Percentiles rank a stretch among this genome's conserved stretches.
Conservation (phyloP, 257 asterid species). For the Avicennia marina region DNA sequence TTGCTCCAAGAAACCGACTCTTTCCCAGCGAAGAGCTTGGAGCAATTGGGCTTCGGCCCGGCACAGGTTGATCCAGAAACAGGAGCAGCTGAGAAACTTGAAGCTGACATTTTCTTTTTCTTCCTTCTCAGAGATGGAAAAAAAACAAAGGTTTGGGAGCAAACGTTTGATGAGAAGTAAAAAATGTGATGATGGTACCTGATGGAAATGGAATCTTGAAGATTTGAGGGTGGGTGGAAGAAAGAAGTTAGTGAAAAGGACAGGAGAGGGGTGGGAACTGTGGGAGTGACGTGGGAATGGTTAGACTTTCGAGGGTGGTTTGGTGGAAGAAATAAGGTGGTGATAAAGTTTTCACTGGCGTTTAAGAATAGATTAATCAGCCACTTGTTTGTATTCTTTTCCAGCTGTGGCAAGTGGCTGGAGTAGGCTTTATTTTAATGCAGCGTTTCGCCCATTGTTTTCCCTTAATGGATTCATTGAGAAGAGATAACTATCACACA, state of each 20-base stretch:
- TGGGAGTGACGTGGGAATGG: too few relatives aligned
- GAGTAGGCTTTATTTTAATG: too few relatives aligned
- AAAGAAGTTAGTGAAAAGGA: slow-evolving; percentile 17
- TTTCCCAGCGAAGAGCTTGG: slow-evolving; percentile 17
- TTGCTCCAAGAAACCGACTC: slow-evolving; percentile 27
- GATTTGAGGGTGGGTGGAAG: not conserved
- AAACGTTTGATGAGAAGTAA: not conserved
- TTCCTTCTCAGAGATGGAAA: too few relatives aligned
- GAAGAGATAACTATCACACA: too few relatives aligned
- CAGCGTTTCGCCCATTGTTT: too few relatives aligned
- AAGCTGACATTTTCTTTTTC: slow-evolving; percentile 25
- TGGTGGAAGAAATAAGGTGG: slow-evolving; percentile 18
- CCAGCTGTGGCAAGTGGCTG: not conserved
- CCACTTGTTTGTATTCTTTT: not conserved
- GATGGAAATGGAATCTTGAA: not conserved
- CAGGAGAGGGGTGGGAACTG: slow-evolving; percentile 6
- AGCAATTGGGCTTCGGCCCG: slow-evolving; percentile 12
- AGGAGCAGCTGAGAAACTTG: slow-evolving; percentile 27
- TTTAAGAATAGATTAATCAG: slow-evolving; percentile 23
- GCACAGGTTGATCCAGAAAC: slow-evolving; percentile 18
- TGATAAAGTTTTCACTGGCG: not conserved
- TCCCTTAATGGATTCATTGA: too few relatives aligned
- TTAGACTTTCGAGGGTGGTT: too few relatives aligned
- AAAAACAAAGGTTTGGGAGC: not conserved
- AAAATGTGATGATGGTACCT: not conserved